Percentiles rank a stretch among this genome's conserved stretches.
Conservation (phyloP, 2,329 filamentous ascomycete species). For the Laburnicola sp. region DNA sequence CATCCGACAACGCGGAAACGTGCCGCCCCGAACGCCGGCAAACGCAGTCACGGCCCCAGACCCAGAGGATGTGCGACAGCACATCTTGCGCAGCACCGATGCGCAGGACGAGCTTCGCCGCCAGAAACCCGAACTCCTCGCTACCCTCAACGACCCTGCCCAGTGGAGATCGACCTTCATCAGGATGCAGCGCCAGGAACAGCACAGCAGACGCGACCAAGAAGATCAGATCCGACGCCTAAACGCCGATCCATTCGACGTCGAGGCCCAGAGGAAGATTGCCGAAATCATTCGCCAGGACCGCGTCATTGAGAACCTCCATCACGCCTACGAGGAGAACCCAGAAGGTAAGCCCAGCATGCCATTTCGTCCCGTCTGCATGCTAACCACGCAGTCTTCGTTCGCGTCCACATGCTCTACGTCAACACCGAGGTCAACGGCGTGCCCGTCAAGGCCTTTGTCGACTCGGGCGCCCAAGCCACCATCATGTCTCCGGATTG, state of each 20-base stretch:
- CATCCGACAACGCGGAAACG: constrained; percentile 53
- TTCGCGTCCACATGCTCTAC: constrained; percentile 93
- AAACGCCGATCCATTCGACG: constrained; percentile 92
- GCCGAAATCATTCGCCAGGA: constrained; percentile 97
- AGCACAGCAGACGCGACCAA: constrained; percentile 72
- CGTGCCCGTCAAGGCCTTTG: constrained; percentile 88
- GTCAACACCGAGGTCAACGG: constrained; percentile 95
- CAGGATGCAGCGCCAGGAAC: constrained; percentile 69
- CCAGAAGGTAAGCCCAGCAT: constrained; percentile 74
- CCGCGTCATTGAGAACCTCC: constrained; percentile 89
- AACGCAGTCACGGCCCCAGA: constrained; percentile 37
- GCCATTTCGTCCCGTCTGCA: not conserved
- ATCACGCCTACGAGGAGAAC: constrained; percentile 96
- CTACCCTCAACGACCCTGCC: constrained; percentile 72
- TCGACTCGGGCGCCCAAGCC: constrained; percentile 95
- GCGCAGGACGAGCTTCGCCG: constrained; percentile 71
- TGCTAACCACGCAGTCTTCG: constrained; percentile 69
- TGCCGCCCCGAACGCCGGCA: constrained; percentile 20
- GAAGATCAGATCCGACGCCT: constrained; percentile 80
- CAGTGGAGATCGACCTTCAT: constrained; percentile 75
- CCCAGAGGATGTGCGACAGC: constrained; percentile 83
- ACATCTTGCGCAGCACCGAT: constrained; percentile 76
- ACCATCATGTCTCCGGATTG: constrained; percentile 98
- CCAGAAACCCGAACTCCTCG: constrained; percentile 75
- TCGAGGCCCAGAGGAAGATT: constrained; percentile 87